These are phyloP conservation scores for Senna tora DNA, from an alignment of 306 rosid genomes.

Conservation along the genomic window DNA sequence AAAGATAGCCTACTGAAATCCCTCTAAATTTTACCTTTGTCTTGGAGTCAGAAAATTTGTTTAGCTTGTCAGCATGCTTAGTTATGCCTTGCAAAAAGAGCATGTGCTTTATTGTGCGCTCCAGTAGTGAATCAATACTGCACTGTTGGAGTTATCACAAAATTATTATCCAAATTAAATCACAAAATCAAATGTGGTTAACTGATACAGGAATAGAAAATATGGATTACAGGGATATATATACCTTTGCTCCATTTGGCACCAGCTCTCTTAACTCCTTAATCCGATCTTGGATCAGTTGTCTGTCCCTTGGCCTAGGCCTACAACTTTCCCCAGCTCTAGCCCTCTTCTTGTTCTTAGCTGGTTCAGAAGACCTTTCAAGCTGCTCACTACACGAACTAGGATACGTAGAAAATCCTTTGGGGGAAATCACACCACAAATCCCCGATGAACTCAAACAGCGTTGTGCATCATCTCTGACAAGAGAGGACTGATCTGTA, in stretches of 20 bases:
- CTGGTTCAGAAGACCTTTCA: constrained; percentile 77
- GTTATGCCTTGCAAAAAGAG: constrained; percentile 87
- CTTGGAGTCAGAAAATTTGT: constrained; percentile 61
- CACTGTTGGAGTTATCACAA: constrained; percentile 63
- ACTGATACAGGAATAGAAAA: not conserved
- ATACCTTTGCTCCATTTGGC: constrained; percentile 94
- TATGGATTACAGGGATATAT: constrained; percentile 25
- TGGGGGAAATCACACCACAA: constrained; percentile 67
- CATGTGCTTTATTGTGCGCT: constrained; percentile 92
- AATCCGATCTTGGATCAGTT: constrained; percentile 96
- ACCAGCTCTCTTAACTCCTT: constrained; percentile 93
- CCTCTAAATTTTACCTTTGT: constrained; percentile 48
- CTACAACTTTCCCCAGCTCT: constrained; percentile 89
- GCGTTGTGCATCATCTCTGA: constrained; percentile 59
- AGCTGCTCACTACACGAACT: constrained; percentile 71
- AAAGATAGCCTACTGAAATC: constrained; percentile 5
- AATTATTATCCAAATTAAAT: constrained; percentile 45
- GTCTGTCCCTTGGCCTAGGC: constrained; percentile 99
- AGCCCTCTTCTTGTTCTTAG: constrained; percentile 87
- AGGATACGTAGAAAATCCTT: constrained; percentile 73
- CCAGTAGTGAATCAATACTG: constrained; percentile 96
- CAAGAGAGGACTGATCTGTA: constrained; percentile 60
- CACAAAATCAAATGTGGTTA: constrained; percentile 16
- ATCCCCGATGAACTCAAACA: constrained; percentile 79
- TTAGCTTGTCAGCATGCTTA: constrained; percentile 92